Conservation (phyloP, 495 filamentous ascomycete species). For the Collariella sp. region DNA sequence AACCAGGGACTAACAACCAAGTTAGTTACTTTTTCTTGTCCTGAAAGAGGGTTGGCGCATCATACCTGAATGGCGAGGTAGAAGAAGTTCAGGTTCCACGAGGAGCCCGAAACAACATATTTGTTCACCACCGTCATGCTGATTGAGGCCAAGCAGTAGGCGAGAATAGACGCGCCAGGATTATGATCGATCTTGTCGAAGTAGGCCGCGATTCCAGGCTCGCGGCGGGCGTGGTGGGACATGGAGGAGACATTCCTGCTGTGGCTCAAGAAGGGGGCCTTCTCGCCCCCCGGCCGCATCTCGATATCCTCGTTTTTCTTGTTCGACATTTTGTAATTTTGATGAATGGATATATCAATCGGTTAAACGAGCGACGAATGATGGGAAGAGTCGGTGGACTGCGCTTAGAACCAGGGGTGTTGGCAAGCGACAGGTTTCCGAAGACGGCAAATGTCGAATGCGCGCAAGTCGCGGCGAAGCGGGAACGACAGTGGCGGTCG, state of each 20-base stretch:
- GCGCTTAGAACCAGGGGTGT: conserved; percentile 1
- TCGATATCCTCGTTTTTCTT: conserved; percentile 80
- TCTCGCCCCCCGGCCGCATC: conserved; percentile 56
- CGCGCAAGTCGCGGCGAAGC: no score
- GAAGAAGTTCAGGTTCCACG: conserved; percentile 97
- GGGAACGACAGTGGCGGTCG: neutral
- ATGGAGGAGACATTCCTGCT: neutral
- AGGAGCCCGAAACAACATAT: conserved; percentile 82
- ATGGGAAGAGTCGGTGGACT: neutral
- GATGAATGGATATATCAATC: neutral
- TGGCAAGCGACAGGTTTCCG: conserved; percentile 3
- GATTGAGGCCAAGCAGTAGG: conserved; percentile 91
- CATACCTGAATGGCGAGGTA: conserved; percentile 82
- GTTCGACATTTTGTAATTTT: conserved; percentile 43
- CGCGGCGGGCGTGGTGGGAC: conserved; percentile 40
- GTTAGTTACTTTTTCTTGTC: conserved; percentile 12
- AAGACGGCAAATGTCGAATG: neutral
- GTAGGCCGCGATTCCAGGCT: conserved; percentile 30
- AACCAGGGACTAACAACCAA: conserved; percentile 61
- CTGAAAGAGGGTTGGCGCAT: neutral
- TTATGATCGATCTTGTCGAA: conserved; percentile 53
- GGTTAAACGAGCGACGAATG: conserved; percentile 22
- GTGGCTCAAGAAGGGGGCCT: conserved; percentile 46
- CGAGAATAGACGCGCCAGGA: conserved; percentile 69
- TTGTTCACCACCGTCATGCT: conserved; percentile 99